These are phyloP conservation scores for Mortierella sp. DNA, from an alignment of 371 early-diverging fungal species.

Conservation along the genomic window DNA sequence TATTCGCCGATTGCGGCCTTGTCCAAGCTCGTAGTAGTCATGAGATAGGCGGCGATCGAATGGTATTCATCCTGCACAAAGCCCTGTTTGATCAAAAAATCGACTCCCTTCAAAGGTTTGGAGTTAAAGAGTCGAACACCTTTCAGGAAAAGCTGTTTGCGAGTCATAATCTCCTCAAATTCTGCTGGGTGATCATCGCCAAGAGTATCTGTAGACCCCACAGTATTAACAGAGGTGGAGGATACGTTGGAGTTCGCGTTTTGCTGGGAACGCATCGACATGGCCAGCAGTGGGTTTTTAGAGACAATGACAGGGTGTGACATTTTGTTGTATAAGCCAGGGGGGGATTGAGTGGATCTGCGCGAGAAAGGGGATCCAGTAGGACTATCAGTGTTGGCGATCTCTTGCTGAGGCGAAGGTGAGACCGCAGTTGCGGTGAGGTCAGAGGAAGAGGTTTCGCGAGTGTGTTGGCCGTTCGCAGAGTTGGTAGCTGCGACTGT, in stretches of 20 bases:
- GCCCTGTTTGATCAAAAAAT: conserved; percentile 70
- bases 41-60: conserved; percentile 72
- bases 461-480: conserved; percentile 25
- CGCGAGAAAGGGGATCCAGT: conserved; percentile 58
- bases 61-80: conserved; percentile 68
- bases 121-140: conserved; percentile 76
- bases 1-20: conserved; percentile 84
- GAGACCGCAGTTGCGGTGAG: conserved; percentile 7
- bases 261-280: conserved; percentile 55
- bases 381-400: conserved; percentile 59
- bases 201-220: conserved; percentile 49
- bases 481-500: not conserved
- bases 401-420: conserved; percentile 34
- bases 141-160: conserved; percentile 73
- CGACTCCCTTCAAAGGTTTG: conserved; percentile 81
- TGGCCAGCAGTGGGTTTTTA: conserved; percentile 57
- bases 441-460: conserved; percentile 29
- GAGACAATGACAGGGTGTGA: conserved; percentile 58
- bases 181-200: conserved; percentile 73
- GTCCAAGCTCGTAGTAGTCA: conserved; percentile 72
- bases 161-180: conserved; percentile 72
- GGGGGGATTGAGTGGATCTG: conserved; percentile 61
- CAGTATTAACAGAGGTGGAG: conserved; percentile 46
- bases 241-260: conserved; percentile 51
- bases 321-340: conserved; percentile 60